Evolutionary conservation across 2,329 filamentous ascomycete species (phyloP).

Genomic region (Neocucurbitaria cava): DNA sequence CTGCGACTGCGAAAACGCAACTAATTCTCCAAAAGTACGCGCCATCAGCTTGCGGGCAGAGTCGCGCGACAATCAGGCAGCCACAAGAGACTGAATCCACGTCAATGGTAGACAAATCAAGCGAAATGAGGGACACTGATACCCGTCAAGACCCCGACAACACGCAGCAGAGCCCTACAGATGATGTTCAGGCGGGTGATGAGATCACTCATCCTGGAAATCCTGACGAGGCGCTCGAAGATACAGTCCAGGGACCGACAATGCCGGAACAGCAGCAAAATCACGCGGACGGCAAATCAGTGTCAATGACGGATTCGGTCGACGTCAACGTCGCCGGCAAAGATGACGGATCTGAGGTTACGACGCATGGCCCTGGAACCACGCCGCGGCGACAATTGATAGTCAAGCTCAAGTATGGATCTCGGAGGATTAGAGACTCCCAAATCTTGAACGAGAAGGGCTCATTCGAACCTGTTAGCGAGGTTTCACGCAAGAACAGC

Average conservation of each 20-base stretch:
- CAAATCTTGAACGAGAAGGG: background rate
- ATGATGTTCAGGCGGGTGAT: background rate
- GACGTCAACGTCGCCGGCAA: background rate
- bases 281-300: background rate
- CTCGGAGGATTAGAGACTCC: too few relatives aligned
- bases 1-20: too few relatives aligned
- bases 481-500: background rate
- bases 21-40: background rate
- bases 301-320: background rate
- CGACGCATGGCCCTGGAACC: background rate
- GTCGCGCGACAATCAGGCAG: background rate
- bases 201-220: background rate
- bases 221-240: background rate
- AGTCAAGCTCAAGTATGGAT: background rate
- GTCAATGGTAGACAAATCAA: too few relatives aligned
- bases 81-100: too few relatives aligned
- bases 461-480: background rate
- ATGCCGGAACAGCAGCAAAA: background rate
- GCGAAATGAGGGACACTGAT: too few relatives aligned
- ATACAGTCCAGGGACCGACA: background rate
- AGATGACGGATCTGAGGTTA: background rate
- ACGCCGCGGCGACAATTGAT: background rate
- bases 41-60: background rate
- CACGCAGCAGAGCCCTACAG: background rate
- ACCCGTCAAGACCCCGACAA: background rate